Evolutionary conservation across 495 filamentous ascomycete species (phyloP), one percentile per base, ranked within the genome.

Genomic region (Lophiotrema nucula): DNA sequence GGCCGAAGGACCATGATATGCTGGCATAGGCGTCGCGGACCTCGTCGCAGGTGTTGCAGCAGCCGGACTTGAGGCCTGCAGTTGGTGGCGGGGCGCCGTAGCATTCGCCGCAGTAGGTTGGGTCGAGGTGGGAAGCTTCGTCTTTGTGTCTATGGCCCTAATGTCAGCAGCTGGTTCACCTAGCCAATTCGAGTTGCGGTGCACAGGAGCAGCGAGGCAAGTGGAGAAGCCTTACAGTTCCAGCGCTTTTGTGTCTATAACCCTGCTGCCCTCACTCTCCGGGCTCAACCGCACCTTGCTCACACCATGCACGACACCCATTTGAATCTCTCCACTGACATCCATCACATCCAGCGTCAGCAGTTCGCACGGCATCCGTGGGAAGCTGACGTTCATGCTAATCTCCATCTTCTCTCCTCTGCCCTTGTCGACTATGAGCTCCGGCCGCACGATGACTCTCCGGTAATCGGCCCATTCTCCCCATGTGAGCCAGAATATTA

Each of bases 261-360:
- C 86, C n/a, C 77, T 75, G 33, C 90, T 85, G 23, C 92, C 95
- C 67, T 96, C 87, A 5, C 77, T 76, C 49, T 72, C 74, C 1
- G 89, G 77, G 35, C 82, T 76, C 33, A 98, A 77, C 58, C 93
- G 84, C 39, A 95, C 88, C 70, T 96, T 96, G 69, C 81, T 86
- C 58, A 98, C 83, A 23, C 93, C 93, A 69, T 97, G 92, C 67
- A 87, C 83, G 51, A 98, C 88, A 38, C 93, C 95, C 46, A 87
- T 85, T 69, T 98, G 93, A 69, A 96, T 87, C 71, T 98, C 93
- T 38, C 93, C 93, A 13, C 89, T 95, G 11, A 98, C 92, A 73
- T 98, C 93, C 93, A 98, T 97, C 33, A 98, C 92, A 69, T 98
- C 93, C 61, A 98, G 83, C 15, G 93, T 97, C 47, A 97, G 75